These are phyloP conservation scores for Paramecium caudatum DNA, from an alignment of 73 alveolate genomes.

Conservation along the genomic window DNA sequence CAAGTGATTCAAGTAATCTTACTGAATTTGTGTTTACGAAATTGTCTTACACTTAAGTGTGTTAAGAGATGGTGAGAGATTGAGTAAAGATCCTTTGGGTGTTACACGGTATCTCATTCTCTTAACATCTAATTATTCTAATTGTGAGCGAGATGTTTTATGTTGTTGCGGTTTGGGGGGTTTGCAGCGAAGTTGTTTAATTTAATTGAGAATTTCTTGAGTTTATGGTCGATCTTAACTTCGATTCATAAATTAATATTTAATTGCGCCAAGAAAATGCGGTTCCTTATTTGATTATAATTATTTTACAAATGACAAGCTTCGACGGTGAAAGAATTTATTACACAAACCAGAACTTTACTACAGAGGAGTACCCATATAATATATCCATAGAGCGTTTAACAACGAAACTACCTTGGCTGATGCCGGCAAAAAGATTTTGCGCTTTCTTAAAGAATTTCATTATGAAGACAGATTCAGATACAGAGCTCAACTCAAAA, in stretches of 20 bases:
- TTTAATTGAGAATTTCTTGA: no score
- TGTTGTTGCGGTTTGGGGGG: no score
- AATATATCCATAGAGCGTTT: neutral
- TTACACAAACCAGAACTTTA: slow-evolving; percentile 35
- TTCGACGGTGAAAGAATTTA: slow-evolving; percentile 48
- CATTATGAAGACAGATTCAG: slow-evolving; percentile 9
- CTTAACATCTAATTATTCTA: neutral
- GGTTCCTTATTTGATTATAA: neutral
- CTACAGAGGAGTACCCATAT: slow-evolving; percentile 24
- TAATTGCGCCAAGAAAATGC: slow-evolving; percentile 51
- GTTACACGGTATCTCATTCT: neutral
- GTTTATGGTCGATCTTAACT: no score
- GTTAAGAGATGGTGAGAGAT: neutral
- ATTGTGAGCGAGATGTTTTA: no score
- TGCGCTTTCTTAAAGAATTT: slow-evolving; percentile 41
- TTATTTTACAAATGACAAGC: slow-evolving; percentile 24
- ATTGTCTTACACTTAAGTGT: neutral
- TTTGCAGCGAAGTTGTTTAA: no score
- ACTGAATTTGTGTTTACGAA: neutral
- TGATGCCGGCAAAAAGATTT: neutral
- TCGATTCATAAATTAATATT: no score
- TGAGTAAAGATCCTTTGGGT: neutral
- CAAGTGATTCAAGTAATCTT: neutral
- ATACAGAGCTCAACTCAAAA: slow-evolving; percentile 15
- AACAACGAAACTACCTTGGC: slow-evolving; percentile 12